These are phyloP conservation scores for Apiosordaria backusii DNA, from an alignment of 495 filamentous ascomycete genomes.

Conservation along the genomic window DNA sequence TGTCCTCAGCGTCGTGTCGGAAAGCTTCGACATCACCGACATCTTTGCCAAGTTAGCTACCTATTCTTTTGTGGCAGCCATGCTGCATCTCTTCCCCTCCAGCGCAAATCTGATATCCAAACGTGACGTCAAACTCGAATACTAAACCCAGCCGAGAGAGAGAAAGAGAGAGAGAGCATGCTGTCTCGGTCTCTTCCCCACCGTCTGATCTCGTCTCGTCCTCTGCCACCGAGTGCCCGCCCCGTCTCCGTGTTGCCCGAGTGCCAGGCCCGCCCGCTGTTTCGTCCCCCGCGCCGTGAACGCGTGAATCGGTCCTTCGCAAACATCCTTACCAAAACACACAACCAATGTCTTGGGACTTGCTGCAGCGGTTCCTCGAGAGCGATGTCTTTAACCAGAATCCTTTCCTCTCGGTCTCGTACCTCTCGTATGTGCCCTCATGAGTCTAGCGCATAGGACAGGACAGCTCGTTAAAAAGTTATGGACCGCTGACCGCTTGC, in stretches of 20 bases:
- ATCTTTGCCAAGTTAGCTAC: background rate
- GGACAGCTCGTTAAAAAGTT: background rate
- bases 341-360: conserved; percentile 53
- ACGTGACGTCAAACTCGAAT: conserved; percentile 1
- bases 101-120: background rate
- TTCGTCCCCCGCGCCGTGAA: conserved; percentile 17
- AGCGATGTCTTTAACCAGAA: conserved; percentile 80
- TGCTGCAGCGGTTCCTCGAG: conserved; percentile 74
- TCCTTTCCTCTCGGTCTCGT: conserved; percentile 73
- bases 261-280: conserved; percentile 21
- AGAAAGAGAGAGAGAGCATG: conserved; percentile 20
- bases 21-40: background rate
- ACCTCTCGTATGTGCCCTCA: conserved; percentile 61
- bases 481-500: conserved; percentile 20
- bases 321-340: conserved; percentile 3
- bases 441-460: conserved; percentile 1
- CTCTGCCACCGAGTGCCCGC: conserved; percentile 5
- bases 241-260: conserved; percentile 6
- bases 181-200: conserved; percentile 22
- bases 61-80: conserved; percentile 15
- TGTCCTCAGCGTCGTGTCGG: conserved; percentile 20
- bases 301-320: background rate
- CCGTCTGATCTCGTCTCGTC: conserved; percentile 18
- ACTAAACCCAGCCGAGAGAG: conserved; percentile 16
- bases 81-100: conserved; percentile 19